Base-by-base conservation (phyloP, 352 stramenopile species). In the Phytophthora pisi region DNA sequence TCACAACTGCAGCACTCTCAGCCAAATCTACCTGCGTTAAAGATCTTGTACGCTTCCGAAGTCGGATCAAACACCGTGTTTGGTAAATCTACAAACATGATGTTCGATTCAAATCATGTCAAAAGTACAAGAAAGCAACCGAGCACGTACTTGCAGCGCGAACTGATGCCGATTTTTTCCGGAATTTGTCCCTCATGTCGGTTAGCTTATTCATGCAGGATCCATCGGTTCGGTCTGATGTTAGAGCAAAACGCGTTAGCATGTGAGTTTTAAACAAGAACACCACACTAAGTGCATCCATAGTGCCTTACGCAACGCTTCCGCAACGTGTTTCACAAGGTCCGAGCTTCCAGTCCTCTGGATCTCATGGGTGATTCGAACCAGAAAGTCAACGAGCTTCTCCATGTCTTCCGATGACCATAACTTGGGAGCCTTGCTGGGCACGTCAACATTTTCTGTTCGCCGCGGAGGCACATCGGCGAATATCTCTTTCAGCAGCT, bases 31-130 rank as follows among this genome's bases (percentile, higher is more conserved):
- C 85, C 74, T 55, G 85, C 69, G 13, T 65, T 83, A 52, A 93
- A 93, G 45, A 92, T 84, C 57, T 90, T 91, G 74, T 91, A 64
- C 15, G 80, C 80, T 40, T 80, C 68, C 2, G 85, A 91, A 0
- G 49, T 61, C n/a, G 69, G 42, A 47, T 93, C 78, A 59, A 79
- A 43, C 36, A 43, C 6, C 5, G 6, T 43, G 15, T 18, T 18
- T 7, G 36, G 36, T 18, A 43, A 43, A 43, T 18, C 36, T 43
- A 43, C 13, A n/a, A 18, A 40, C 15, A 52, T 16, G 51, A n/a
- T 7, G 53, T 42, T 34, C 0, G 64, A 50, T 57, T 77, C 36
- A 69, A 51, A 36, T 52, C 4, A 57, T 36, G 66, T 49, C 49
- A 51, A 15, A 31, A 56, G 40, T 9, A 31, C 23, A 30, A 26